A percentile compares a stretch with the other conserved stretches of the same genome.
These are phyloP conservation scores for Candida schatavii DNA, from an alignment of 805 yeast genomes.

Conservation along the genomic window DNA sequence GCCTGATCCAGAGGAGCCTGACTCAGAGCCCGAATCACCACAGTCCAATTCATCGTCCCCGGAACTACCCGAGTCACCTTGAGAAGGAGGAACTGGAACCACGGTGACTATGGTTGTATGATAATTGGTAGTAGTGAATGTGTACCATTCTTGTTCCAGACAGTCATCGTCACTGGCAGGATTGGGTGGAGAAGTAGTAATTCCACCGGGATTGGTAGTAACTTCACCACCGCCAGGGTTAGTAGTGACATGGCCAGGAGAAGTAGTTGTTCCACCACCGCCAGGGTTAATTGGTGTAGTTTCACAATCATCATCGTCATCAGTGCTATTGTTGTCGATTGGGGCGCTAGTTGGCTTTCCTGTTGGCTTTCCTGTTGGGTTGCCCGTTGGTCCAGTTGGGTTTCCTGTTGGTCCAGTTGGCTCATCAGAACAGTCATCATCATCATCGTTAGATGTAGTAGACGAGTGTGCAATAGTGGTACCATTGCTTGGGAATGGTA, in stretches of 20 bases:
- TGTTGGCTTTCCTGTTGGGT: slow-evolving; percentile 6
- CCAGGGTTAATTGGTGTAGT: slow-evolving; percentile 5
- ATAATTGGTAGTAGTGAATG: not conserved
- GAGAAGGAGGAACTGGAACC: not conserved
- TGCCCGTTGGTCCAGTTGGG: not conserved
- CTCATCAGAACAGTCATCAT: slow-evolving; percentile 11
- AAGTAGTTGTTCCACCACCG: not conserved
- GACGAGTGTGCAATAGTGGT: slow-evolving; percentile 3
- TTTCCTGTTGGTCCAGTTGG: slow-evolving; percentile 4
- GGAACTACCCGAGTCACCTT: not conserved
- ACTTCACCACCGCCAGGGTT: not conserved
- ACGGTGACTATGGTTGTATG: not conserved
- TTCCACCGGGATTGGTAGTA: slow-evolving; percentile 1
- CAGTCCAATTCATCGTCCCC: slow-evolving; percentile 13
- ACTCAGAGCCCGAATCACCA: slow-evolving; percentile 5
- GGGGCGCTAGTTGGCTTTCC: slow-evolving; percentile 4
- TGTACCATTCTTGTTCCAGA: not conserved
- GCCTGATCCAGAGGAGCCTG: not conserved
- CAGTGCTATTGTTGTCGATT: slow-evolving; percentile 3
- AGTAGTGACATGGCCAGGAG: not conserved
- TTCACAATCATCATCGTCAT: slow-evolving; percentile 13
- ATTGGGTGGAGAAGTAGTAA: not conserved
- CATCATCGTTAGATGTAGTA: slow-evolving; percentile 8
- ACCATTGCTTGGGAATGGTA: not conserved
- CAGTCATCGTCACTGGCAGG: not conserved